Percentiles rank a stretch among this genome's conserved stretches.
Conservation (phyloP, 495 filamentous ascomycete species). For the Podospora pseudocomata region DNA sequence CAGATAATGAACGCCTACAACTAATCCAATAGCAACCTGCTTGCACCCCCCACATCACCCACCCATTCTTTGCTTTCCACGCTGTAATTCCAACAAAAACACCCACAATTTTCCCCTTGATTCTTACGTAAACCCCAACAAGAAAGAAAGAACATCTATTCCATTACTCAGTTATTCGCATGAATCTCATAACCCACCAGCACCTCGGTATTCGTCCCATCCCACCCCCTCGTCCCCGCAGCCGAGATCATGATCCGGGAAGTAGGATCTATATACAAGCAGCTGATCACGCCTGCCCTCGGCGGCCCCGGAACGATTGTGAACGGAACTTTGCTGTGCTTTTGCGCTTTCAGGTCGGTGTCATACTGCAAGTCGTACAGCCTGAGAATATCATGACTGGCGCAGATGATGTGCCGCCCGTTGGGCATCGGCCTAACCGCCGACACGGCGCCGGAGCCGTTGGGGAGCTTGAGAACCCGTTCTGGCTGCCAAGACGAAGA, state of each 20-base stretch:
- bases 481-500: conserved; percentile 58
- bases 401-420: conserved; percentile 88
- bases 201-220: conserved; percentile 87
- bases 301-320: conserved; percentile 90
- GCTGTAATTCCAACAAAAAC: neutral
- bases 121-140: too few species aligned
- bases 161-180: conserved; percentile 11
- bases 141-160: neutral
- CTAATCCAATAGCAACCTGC: neutral
- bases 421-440: conserved; percentile 89
- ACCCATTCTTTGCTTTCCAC: neutral
- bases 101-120: too few species aligned
- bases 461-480: conserved; percentile 85
- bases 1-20: neutral
- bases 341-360: conserved; percentile 46
- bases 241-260: conserved; percentile 87
- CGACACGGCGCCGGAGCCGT: conserved; percentile 83
- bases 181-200: conserved; percentile 88
- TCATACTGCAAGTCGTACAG: conserved; percentile 81
- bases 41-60: too few species aligned
- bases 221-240: conserved; percentile 91
- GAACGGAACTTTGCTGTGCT: conserved; percentile 83
- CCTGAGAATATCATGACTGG: conserved; percentile 89
- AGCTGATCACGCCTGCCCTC: conserved; percentile 80
- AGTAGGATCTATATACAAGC: conserved; percentile 79